Evolutionary conservation across 441 rosid genomes (phyloP), one percentile per base, ranked within the genome.

Genomic region (Melastoma candidum): DNA sequence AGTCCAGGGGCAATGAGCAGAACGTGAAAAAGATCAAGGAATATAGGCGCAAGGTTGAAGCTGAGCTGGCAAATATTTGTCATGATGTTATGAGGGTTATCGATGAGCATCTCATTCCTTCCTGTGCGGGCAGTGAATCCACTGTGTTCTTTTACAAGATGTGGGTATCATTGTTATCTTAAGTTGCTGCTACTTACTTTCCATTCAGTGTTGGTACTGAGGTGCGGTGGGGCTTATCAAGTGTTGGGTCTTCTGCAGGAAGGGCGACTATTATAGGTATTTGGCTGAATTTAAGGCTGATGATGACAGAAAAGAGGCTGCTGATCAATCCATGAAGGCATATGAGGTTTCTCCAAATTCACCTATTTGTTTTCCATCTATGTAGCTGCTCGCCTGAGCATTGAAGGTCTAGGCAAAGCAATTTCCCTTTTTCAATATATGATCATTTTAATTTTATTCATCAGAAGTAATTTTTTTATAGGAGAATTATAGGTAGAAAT

Each of bases 41-140:
- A 48, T 82, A 79, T 14, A 73, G 82, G 47, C 77, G 77, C 65
- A 77, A 70, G 27, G 83, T 82, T 2, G 88, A 77, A 57, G 63
- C 63, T 11, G 88, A 82, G 68, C 65, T 79, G 54, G 67, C 79
- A 0, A 50, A 50, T 47, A 77, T 82, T 61, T 74, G 88, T 52
- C 71, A 64, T 59, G 88, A 79, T 47, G 67, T 82, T 47, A 71
- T 82, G 74, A 51, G 60, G 1, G 81, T 79, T 44, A 77, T 82
- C 13, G 84, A 82, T 69, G 77, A 77, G 57, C 88, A 82, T 61
- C 73, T 82, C 54, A 77, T 82, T 26, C 88, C 88, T 2, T 79
- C 85, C 1, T 73, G 81, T 57, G 41, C 54, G 0, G 79, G 75
- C 7, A 75, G 71, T 29, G 88, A 82, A 54, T 74, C 85, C 0